Conservation (phyloP, 352 stramenopile genomes). For the Globisporangium iwayamae region DNA sequence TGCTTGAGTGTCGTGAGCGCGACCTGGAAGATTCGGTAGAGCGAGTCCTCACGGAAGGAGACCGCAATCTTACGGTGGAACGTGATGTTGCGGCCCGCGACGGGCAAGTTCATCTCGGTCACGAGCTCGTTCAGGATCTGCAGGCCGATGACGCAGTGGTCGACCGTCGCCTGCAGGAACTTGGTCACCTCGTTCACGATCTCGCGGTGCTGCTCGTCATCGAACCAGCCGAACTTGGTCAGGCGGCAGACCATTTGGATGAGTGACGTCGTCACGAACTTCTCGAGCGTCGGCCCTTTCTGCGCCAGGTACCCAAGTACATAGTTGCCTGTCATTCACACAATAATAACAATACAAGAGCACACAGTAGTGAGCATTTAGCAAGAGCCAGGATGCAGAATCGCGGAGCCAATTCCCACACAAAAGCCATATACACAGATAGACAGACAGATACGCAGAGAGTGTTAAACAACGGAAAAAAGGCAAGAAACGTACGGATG, state of each 20-base stretch:
- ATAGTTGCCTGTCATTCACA: conserved; percentile 87
- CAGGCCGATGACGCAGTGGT: conserved; percentile 97
- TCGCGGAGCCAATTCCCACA: no score
- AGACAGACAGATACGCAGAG: conserved; percentile 3
- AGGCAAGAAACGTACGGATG: conserved; percentile 71
- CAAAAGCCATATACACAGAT: neutral
- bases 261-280: conserved; percentile 93
- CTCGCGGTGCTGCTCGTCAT: conserved; percentile 95
- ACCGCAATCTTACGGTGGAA: conserved; percentile 98
- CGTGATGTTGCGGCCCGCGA: conserved; percentile 92
- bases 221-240: conserved; percentile 99
- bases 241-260: conserved; percentile 98
- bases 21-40: conserved; percentile 96
- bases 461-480: neutral
- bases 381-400: neutral
- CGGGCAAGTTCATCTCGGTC: conserved; percentile 97
- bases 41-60: conserved; percentile 95
- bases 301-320: conserved; percentile 96
- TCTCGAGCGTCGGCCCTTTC: conserved; percentile 92
- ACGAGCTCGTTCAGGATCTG: conserved; percentile 98
- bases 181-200: conserved; percentile 98
- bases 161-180: conserved; percentile 95
- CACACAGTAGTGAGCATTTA: neutral
- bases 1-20: conserved; percentile 95
- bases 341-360: neutral